These are phyloP conservation scores for Lagerstroemia speciosa DNA, from an alignment of 345 rosid species.

Conservation along the genomic window DNA sequence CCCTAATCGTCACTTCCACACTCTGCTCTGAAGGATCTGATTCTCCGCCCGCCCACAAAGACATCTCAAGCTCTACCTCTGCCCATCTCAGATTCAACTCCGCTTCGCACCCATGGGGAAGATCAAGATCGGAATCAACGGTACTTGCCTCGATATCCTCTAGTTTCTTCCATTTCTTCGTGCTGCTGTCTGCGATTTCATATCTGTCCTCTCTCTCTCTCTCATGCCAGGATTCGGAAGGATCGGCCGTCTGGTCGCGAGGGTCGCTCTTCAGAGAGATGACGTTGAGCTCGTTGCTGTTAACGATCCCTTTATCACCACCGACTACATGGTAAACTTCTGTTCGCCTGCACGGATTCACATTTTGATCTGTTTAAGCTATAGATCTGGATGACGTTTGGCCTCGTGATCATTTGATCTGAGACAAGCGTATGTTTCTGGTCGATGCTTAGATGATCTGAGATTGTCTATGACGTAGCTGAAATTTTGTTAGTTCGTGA, in stretches of 20 bases:
- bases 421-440: not conserved
- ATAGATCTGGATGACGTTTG: not conserved
- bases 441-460: too few relatives aligned
- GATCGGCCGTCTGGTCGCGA: constrained; percentile 8
- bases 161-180: not conserved
- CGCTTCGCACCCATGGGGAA: not conserved
- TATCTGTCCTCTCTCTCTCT: not conserved
- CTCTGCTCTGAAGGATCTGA: not conserved
- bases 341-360: not conserved
- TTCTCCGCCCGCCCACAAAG: not conserved
- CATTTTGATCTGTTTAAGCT: not conserved
- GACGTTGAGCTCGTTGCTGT: constrained; percentile 12
- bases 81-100: not conserved
- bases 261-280: constrained; percentile 11
- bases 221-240: not conserved
- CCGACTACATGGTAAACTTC: constrained; percentile 10
- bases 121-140: constrained; percentile 11
- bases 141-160: not conserved
- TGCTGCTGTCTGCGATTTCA: not conserved
- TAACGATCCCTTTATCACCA: constrained; percentile 11
- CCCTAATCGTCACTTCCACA: not conserved
- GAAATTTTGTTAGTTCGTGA: not conserved
- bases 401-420: not conserved
- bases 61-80: too few relatives aligned
- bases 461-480: too few relatives aligned